Evolutionary conservation across 352 stramenopile species (phyloP), one percentile per base, ranked within the genome.

Genomic region (Plasmopara viticola): DNA sequence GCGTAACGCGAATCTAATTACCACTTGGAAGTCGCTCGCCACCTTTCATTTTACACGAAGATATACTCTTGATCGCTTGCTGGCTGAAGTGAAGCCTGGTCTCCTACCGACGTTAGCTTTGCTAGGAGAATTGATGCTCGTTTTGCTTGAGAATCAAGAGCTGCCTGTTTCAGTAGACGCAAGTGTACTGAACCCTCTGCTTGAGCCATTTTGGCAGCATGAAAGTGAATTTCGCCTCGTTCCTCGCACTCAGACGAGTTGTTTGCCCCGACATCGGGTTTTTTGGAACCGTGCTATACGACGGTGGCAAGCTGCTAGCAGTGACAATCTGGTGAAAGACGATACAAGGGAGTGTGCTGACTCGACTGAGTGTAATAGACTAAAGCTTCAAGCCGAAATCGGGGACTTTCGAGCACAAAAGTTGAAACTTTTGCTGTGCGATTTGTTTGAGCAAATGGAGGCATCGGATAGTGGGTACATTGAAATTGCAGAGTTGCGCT

Each of bases 361-460:
- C 31, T 20, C 18, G 34, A 9, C 14, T 12, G n/a, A 47, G 30
- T 9, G 6, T 7, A 6, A 57, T 29, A 25, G 8, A 8, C 13
- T 30, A 4, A 35, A 10, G 4, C 31, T 69, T 0, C 33, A 15
- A 9, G 13, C n/a, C 9, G 44, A 62, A 9, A 61, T 69, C 13
- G 56, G 61, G 17, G 51, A 51, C 6, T 69, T 71, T 42, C 72
- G 76, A 14, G 37, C 52, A 0, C 83, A 86, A 46, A 46, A 41
- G 0, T 54, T 78, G 10, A 51, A 56, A 0, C 50, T 84, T 30
- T 44, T 75, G 14, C 48, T 88, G 2, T 90, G 77, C 20, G 72
- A 81, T 28, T 50, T 90, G 33, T 86, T 90, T 39, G 79, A 90
- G 44, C 60, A 66, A n/a, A 81, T 87, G 71, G 79, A 90, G 49